Conservation (phyloP, 2,329 filamentous ascomycete species). For the Penicillium glabrum region DNA sequence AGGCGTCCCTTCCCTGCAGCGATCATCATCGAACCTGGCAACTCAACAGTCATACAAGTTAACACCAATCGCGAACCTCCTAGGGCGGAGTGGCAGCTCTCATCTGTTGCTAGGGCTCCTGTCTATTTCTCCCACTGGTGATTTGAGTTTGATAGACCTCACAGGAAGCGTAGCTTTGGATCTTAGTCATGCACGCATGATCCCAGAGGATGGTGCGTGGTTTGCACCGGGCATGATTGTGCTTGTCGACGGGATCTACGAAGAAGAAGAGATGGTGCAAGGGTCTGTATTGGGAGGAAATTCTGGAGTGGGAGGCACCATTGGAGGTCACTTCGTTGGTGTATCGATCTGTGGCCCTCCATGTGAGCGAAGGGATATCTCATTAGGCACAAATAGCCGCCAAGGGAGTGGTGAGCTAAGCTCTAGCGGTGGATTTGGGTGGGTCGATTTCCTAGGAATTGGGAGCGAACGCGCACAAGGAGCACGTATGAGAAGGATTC, state of each 20-base stretch:
- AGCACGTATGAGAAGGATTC: conserved; percentile 76
- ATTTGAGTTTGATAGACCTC: conserved; percentile 78
- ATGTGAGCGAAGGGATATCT: conserved; percentile 77
- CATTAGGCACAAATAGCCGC: conserved; percentile 67
- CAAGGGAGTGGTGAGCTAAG: conserved; percentile 36
- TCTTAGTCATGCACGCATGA: conserved; percentile 73
- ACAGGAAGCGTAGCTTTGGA: conserved; percentile 87
- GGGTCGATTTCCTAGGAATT: conserved; percentile 93
- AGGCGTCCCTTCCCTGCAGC: conserved; percentile 54
- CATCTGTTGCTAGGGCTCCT: conserved; percentile 88
- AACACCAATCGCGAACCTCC: conserved; percentile 75
- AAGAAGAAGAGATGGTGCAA: conserved; percentile 74
- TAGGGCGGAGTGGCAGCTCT: conserved; percentile 76
- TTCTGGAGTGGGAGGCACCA: conserved; percentile 81
- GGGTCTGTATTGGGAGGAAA: conserved; percentile 72
- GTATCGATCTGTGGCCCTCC: conserved; percentile 91
- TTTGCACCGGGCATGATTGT: conserved; percentile 96
- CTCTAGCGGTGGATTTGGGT: conserved; percentile 81
- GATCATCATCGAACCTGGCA: conserved; percentile 57
- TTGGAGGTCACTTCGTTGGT: conserved; percentile 87
- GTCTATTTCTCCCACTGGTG: conserved; percentile 75
- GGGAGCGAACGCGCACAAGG: conserved; percentile 86
- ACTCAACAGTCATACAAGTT: conserved; percentile 75
- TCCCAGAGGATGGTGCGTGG: conserved; percentile 85
- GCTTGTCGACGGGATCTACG: conserved; percentile 91